Base-by-base conservation (phyloP, 805 yeast genomes). In the Starmera quercuum region DNA sequence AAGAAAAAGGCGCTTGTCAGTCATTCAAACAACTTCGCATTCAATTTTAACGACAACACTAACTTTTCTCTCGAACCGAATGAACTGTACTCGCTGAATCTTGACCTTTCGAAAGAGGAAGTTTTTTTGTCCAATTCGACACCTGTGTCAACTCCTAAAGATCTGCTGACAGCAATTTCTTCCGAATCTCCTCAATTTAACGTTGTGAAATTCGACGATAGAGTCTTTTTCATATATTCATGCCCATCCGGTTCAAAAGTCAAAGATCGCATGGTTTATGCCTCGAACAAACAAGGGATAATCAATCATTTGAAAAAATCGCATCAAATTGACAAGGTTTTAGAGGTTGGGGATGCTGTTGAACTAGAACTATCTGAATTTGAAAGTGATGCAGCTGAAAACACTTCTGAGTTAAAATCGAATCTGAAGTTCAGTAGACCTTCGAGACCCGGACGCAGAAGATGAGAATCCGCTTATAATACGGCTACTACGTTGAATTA, bases 191-290 rank as follows among this genome's bases (percentile, higher is more conserved):
- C 78, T 58, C 84, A 60, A 49, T 87, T 76, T 53, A 73, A 74
- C 20, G 42, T 83, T 18, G 71, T 70, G 51, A 68, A 63, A 31
- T 63, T 63, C 40, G 58, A 59, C 2, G 58, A 53, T 2, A 56
- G 64, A 29, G 46, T 49, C 25, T 73, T 73, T 22, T 87, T 90
- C 54, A 73, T 88, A 21, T 85, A 85, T 53, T 70, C 90, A 7
- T 88, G 96, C 56, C 97, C 98, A 4, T 76, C 94, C 0, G 87
- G 88, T 2, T 80, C 95, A 28, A 79, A 78, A 58, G 92, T 92
- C 26, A 83, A 80, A 56, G 92, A 87, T 33, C 72, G 97, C 47
- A 90, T 90, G 97, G 56, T 87, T 32, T 86, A 87, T 51, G 97
- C 98, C 1, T 73, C 95, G 3, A 81, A 80, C 40, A 81, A 78